Evolutionary conservation across 2,329 filamentous ascomycete genomes (phyloP).

Genomic region (Metarhizium robertsii): DNA sequence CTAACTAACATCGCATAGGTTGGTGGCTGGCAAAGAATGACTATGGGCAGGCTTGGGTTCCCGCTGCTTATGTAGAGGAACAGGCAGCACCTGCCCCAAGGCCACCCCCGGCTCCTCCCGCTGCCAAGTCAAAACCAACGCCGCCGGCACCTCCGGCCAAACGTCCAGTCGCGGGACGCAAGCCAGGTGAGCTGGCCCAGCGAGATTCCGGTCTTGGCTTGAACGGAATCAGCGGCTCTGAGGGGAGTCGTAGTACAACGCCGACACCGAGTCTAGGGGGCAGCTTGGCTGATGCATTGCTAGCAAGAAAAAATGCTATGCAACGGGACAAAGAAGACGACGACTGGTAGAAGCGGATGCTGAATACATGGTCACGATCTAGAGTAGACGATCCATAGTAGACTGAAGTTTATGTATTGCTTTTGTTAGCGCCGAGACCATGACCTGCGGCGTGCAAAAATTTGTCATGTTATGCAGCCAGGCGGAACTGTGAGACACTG

Average conservation of each 20-base stretch:
- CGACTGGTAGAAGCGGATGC: slow-evolving; percentile 46
- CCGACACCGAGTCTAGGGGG: slow-evolving; percentile 64
- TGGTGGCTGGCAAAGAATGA: slow-evolving; percentile 89
- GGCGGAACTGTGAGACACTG: background rate
- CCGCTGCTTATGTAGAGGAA: slow-evolving; percentile 89
- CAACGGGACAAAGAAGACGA: slow-evolving; percentile 60
- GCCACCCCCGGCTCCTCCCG: slow-evolving; percentile 57
- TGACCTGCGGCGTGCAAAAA: background rate
- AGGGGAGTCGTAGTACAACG: slow-evolving; percentile 59
- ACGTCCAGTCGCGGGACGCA: slow-evolving; percentile 62
- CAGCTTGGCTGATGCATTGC: slow-evolving; percentile 68
- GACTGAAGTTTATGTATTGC: background rate
- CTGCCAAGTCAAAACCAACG: slow-evolving; percentile 50
- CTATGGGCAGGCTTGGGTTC: slow-evolving; percentile 78
- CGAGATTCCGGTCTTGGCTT: slow-evolving; percentile 63
- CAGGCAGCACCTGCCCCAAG: slow-evolving; percentile 53
- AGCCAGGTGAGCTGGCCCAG: slow-evolving; percentile 58
- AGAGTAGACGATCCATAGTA: background rate
- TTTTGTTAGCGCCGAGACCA: background rate
- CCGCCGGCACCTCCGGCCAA: slow-evolving; percentile 74
- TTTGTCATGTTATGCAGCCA: background rate
- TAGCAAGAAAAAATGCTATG: slow-evolving; percentile 69
- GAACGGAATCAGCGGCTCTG: slow-evolving; percentile 45
- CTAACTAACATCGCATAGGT: slow-evolving; percentile 46
- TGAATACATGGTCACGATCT: background rate